Evolutionary conservation across 495 filamentous ascomycete species (phyloP).

Genomic region (Penicillium pulvis): DNA sequence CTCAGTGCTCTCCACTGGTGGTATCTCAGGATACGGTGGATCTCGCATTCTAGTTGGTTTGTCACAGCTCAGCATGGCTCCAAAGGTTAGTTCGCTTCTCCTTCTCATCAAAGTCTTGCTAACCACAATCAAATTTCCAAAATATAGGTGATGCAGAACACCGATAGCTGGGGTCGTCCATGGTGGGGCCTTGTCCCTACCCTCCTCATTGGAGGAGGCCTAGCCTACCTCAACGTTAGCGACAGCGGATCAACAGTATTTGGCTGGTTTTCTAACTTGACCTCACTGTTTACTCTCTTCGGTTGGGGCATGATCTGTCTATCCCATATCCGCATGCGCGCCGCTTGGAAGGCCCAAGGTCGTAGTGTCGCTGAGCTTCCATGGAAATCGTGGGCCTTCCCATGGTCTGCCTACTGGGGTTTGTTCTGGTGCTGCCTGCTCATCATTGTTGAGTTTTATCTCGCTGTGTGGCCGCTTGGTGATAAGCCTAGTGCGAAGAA

Average conservation of each 20-base stretch:
- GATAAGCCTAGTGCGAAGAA: slow-evolving; percentile 20
- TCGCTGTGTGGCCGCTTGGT: slow-evolving; percentile 28
- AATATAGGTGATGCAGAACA: slow-evolving; percentile 4
- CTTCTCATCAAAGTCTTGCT: neutral
- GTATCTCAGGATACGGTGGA: slow-evolving; percentile 60
- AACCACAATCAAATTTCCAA: neutral
- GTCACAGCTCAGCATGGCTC: slow-evolving; percentile 55
- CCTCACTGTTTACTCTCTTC: slow-evolving; percentile 57
- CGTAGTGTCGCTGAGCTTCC: slow-evolving; percentile 67
- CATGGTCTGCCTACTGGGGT: slow-evolving; percentile 27
- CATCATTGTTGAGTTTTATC: slow-evolving; percentile 32
- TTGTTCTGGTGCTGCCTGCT: slow-evolving; percentile 30
- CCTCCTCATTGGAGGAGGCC: slow-evolving; percentile 45
- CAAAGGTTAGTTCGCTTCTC: slow-evolving; percentile 33
- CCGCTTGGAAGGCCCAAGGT: slow-evolving; percentile 64
- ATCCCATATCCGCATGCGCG: slow-evolving; percentile 60
- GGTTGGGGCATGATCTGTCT: slow-evolving; percentile 59
- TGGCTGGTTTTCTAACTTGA: slow-evolving; percentile 59
- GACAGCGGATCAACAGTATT: slow-evolving; percentile 52
- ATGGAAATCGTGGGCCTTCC: slow-evolving; percentile 50
- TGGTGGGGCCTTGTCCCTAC: slow-evolving; percentile 37
- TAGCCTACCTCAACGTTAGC: slow-evolving; percentile 54
- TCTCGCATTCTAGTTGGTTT: slow-evolving; percentile 60
- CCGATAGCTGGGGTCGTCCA: slow-evolving; percentile 6
- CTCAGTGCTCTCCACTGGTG: slow-evolving; percentile 51